Evolutionary conservation across 345 rosid species (phyloP), one percentile per base, ranked within the genome.

Genomic region (Orychophragmus violaceus): DNA sequence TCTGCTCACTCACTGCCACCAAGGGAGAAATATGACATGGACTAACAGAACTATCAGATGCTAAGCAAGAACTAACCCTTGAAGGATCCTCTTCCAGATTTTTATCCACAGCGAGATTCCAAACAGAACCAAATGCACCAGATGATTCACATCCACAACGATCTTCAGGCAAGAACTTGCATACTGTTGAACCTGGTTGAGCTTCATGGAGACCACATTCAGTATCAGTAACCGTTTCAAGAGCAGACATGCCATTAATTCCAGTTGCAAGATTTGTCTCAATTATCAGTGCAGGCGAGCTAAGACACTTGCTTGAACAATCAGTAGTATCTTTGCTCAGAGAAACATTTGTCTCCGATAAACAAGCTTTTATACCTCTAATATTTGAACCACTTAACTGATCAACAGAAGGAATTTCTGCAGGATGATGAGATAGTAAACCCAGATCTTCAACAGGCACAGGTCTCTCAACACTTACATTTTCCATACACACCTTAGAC

Each of bases 391-490:
- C 56, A 56, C 51, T 39, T 37, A 36, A 72, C 65, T 64, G 53
- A 49, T 58, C 54, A 7, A 35, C 46, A 35, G 21, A 45, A 32
- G 75, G 69, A 54, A 33, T 33, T 37, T 75, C 77, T 39, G 71
- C 53, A 69, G 73, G 72, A 62, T 37, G 64, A 73, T 58, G 33
- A 71, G 81, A 74, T 58, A 61, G 74, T 76, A 79, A 68, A 63
- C 76, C 74, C 17, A 78, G 61, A 63, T 82, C 76, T 55, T 54
- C 66, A 70, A 66, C 76, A 54, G 57, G 68, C 29, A 68, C 72
- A 30, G 77, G 25, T 66, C 23, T 71, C 64, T 64, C 62, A 36
- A 36, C 21, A 79, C 67, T 72, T 54, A 48, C 70, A 72, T 79
- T 67, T 62, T 70, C 81, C 58, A 17, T 11, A 59, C 29, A 30